Percentiles rank a stretch among this genome's conserved stretches.
These are phyloP conservation scores for Scheffersomyces amazonensis DNA, from an alignment of 805 yeast genomes.

Conservation along the genomic window DNA sequence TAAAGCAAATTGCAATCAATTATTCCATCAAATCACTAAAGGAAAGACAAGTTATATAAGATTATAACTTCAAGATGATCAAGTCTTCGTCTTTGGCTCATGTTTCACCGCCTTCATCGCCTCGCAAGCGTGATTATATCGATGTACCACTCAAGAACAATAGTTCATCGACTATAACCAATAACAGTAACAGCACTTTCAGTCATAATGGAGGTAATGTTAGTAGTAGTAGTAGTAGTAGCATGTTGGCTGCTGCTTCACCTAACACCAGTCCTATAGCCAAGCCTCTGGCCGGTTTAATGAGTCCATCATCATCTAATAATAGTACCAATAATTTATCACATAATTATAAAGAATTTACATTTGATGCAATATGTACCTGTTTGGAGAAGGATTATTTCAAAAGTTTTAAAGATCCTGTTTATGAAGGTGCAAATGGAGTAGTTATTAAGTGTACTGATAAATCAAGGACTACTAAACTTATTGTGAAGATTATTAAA, in stretches of 20 bases:
- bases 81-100: background rate
- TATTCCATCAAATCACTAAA: too few species aligned
- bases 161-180: background rate
- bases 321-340: background rate
- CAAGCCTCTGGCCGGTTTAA: background rate
- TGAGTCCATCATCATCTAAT: background rate
- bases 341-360: background rate
- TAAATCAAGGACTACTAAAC: constrained; percentile 11
- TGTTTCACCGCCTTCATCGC: background rate
- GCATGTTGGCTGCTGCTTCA: background rate
- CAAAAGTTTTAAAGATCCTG: constrained; percentile 23
- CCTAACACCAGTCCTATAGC: background rate
- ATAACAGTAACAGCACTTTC: background rate
- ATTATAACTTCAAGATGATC: background rate
- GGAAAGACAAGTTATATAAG: too few species aligned
- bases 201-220: background rate
- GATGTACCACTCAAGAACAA: background rate
- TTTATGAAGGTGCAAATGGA: constrained; percentile 45
- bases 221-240: background rate
- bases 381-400: constrained; percentile 15
- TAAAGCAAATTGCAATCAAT: too few species aligned
- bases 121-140: background rate
- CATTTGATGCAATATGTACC: background rate
- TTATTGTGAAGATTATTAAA: constrained; percentile 33
- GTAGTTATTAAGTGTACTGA: constrained; percentile 29